Base-by-base conservation (phyloP, 495 filamentous ascomycete genomes). In the Diplogelasinospora grovesii region DNA sequence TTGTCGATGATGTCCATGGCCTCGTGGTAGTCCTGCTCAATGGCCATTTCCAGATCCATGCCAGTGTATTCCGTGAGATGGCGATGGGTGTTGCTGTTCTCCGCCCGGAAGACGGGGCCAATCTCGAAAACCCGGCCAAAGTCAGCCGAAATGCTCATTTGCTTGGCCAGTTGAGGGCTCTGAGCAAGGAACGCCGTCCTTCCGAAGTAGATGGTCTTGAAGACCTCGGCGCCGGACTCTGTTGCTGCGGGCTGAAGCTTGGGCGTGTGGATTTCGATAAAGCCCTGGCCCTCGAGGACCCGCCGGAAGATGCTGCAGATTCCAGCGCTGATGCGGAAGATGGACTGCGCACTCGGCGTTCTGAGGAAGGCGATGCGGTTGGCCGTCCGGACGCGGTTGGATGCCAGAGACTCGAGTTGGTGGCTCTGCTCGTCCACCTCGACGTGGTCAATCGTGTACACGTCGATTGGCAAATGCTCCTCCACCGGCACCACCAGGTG, bases 31-130 rank as follows among this genome's bases (percentile, higher is more conserved):
- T 95, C 85, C 36, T 79, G 69, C 39, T 81, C 76, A 61, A 97
- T 92, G 22, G 79, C 79, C 85, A 94, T 96, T 59, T 97, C 90
- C 37, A 95, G 73, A 75, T 97, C 90, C 41, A 97, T 73, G 54
- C 90, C 90, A 22, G 87, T 86, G 60, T 92, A 97, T 71, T 97
- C 90, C 15, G 90, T 96, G 68, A 97, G 74, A 66, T 97, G 90
- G 23, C 90, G 81, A 56, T 94, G 89, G 0, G 90, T 97, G 57
- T 97, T 95, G 60, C 86, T 93, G 63, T 97, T 89, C 66, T 97
- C 90, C 2, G 90, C 90, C 56, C 90, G 78, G 78, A 96, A 97
- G n/a, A 97, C 90, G 5, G 90, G 82, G 5, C 87, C 90, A 49
- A 95, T 81, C 57, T 95, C 90, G 54, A 87, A 95, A 6, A 97